Base-by-base conservation (phyloP, 257 asterid species). In the Eustoma russellianum region DNA sequence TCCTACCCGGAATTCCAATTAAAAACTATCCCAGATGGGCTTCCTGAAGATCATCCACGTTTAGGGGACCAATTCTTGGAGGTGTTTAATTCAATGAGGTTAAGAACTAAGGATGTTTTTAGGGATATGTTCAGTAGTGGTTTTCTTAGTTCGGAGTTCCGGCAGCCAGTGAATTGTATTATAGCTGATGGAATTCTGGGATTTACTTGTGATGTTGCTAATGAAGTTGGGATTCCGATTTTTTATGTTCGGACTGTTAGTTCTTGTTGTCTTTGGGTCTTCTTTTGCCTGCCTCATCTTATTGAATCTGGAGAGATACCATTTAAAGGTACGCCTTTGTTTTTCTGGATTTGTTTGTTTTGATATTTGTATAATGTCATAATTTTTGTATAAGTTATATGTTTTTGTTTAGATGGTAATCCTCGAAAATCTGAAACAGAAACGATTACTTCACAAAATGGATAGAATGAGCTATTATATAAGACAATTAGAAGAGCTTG, bases 271-370 rank as follows among this genome's bases (percentile, higher is more conserved):
- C 79, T 82, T 28, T 85, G 94, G 94, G 71, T 77, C 1, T 57
- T 65, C 64, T 85, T 64, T 61, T 69, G 78, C 11, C 76, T 77
- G 24, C 68, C 73, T 10, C 50, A 74, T 35, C 76, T 82, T 30
- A 70, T 79, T 64, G 70, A 82, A 58, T 77, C 86, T 5, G 84
- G 78, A 13, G 93, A 85, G n/a, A 24, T 71, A 35, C 86, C 83
- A 11, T 54, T 83, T 15, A 17, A 35, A 64, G 77, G 79, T 80
- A 59, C 3, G 43, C 2, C 30, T 0, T 24, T 24, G 30, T 24
- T 24, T 0, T 24, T 24, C 1, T 24, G 30, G 30, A 24, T 24
- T 24, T 24, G 28, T 19, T 19, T 19, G 30, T 24, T 24, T 24
- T 24, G 30, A 24, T 4, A 2, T 0, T 1, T 24, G 30, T 2